These are phyloP conservation scores for Catunica adiposa DNA, from an alignment of 2,329 filamentous ascomycete genomes.

Conservation along the genomic window DNA sequence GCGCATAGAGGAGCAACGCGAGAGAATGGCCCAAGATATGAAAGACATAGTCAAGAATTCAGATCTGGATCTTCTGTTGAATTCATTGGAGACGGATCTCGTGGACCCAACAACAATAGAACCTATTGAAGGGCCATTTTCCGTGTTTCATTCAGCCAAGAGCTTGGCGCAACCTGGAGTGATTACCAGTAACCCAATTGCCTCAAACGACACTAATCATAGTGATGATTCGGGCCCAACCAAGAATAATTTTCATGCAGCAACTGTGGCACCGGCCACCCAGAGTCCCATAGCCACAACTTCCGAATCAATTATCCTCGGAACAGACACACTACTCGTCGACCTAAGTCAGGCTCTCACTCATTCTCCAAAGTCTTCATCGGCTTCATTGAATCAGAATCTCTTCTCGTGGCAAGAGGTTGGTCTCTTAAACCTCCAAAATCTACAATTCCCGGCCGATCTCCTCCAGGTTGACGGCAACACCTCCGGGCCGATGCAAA, in stretches of 20 bases:
- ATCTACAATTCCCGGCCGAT: not conserved
- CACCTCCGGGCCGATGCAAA: not conserved
- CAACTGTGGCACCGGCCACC: not conserved
- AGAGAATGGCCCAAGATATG: not conserved
- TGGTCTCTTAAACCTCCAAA: not conserved
- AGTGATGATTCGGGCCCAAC: not conserved
- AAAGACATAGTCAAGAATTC: not conserved
- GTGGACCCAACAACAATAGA: not conserved
- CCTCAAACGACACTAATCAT: not conserved
- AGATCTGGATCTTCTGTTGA: not conserved
- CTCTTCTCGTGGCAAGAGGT: not conserved
- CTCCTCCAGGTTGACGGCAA: not conserved
- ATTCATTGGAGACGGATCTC: not conserved
- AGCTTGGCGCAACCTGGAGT: no score
- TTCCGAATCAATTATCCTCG: not conserved
- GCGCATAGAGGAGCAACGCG: not conserved
- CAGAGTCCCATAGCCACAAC: not conserved
- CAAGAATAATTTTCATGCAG: not conserved
- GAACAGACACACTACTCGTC: not conserved
- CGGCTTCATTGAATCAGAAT: not conserved
- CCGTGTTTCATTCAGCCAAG: constrained; percentile 1
- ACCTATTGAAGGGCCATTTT: constrained; percentile 2
- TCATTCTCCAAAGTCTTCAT: not conserved
- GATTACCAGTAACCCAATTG: not conserved
- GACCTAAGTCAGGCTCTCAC: not conserved